phyloP scores from a whole-genome alignment of 192 early-diverging fungal species.

The Linderina pennispora region DNA sequence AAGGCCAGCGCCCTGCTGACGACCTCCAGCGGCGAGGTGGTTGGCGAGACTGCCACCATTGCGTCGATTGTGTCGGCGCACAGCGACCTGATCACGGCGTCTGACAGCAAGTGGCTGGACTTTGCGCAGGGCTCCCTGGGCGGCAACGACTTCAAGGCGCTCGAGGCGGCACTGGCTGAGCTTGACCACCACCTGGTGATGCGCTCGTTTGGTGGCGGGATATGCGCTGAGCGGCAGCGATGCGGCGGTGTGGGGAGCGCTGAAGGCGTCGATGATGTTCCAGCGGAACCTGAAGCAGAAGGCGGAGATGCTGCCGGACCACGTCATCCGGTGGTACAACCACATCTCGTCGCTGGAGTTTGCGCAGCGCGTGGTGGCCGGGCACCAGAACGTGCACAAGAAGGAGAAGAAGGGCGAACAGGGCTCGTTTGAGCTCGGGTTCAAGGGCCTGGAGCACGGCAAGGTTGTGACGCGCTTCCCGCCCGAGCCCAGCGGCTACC shows the following conservation, averaged over 20 bases:
- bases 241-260: constrained; percentile 79
- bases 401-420: constrained; percentile 59
- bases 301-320: constrained; percentile 51
- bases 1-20: constrained; percentile 31
- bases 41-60: constrained; percentile 10
- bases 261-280: constrained; percentile 78
- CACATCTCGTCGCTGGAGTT: constrained; percentile 59
- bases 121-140: constrained; percentile 60
- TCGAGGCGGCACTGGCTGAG: constrained; percentile 59
- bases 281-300: constrained; percentile 67
- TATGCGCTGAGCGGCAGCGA: constrained; percentile 78
- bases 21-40: constrained; percentile 4
- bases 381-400: constrained; percentile 3
- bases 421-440: constrained; percentile 89
- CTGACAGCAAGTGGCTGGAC: constrained; percentile 73
- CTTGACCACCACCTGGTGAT: constrained; percentile 80
- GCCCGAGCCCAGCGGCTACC: constrained; percentile 96
- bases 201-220: constrained; percentile 73
- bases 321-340: constrained; percentile 79
- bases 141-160: constrained; percentile 60
- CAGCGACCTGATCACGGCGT: neutral
- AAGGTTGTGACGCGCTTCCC: constrained; percentile 97
- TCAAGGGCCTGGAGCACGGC: constrained; percentile 74
- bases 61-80: constrained; percentile 3
- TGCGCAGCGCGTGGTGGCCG: constrained; percentile 38